These are phyloP conservation scores for Plasmodium gaboni DNA, from an alignment of 169 alveolate genomes.

Conservation along the genomic window DNA sequence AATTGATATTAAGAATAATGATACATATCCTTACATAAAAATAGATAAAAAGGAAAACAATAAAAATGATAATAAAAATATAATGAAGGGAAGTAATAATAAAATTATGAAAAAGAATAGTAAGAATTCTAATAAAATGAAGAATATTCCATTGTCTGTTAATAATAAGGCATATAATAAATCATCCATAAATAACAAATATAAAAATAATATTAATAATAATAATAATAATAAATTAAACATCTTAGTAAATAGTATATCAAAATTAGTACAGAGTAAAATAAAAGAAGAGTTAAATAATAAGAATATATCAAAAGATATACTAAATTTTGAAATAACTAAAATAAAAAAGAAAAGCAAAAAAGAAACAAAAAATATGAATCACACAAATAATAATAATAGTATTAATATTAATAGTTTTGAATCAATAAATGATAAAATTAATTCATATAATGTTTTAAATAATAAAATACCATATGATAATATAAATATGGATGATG, in stretches of 20 bases:
- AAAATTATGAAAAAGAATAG: neutral
- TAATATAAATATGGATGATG: no score
- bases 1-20: constrained; percentile 63
- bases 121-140: neutral
- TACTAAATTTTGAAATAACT: constrained; percentile 67
- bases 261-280: constrained; percentile 54
- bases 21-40: constrained; percentile 55
- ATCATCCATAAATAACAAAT: neutral
- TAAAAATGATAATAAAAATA: neutral
- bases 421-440: constrained; percentile 14
- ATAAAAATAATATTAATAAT: neutral
- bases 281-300: constrained; percentile 54
- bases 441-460: no score
- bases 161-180: neutral
- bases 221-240: constrained; percentile 23
- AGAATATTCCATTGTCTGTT: neutral
- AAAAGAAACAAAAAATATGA: no score
- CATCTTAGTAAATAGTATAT: constrained; percentile 46
- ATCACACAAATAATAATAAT: no score
- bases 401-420: neutral
- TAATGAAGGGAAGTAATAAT: neutral
- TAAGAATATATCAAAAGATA: constrained; percentile 59
- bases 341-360: constrained; percentile 45
- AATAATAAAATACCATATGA: no score
- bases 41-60: constrained; percentile 10